A percentile compares a stretch with the other conserved stretches of the same genome.
phyloP scores from a whole-genome alignment of 1,284 basidiomycete genomes.

The Fistulinella cinereoalba region DNA sequence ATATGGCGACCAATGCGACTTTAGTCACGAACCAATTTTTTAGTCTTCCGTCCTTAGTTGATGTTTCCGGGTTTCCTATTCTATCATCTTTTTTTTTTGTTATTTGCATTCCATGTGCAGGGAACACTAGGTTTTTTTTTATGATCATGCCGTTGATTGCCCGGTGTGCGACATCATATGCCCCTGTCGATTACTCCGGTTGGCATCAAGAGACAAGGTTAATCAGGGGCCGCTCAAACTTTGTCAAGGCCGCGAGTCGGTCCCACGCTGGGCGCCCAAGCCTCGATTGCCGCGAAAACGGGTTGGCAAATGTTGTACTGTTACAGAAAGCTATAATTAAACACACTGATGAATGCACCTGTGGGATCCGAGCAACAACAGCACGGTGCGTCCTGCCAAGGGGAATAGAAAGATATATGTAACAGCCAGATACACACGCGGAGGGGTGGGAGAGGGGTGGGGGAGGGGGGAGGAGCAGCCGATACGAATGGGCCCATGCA shows the following conservation, averaged over 20 bases:
- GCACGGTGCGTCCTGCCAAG: slow-evolving; percentile 25
- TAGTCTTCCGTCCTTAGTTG: slow-evolving; percentile 12
- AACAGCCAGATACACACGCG: slow-evolving; percentile 25
- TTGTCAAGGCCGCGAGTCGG: too few relatives aligned
- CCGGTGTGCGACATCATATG: not conserved
- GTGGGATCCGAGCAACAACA: slow-evolving; percentile 34
- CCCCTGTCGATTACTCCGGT: slow-evolving; percentile 4
- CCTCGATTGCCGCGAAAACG: slow-evolving; percentile 9
- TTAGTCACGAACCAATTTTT: slow-evolving; percentile 57
- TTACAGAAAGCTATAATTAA: slow-evolving; percentile 40
- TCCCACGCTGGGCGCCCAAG: too few relatives aligned
- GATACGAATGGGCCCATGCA: slow-evolving; percentile 24
- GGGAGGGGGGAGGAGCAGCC: too few relatives aligned
- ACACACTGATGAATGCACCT: slow-evolving; percentile 28
- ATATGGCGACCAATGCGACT: slow-evolving; percentile 83
- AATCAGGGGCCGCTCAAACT: slow-evolving; percentile 11
- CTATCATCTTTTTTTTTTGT: not conserved
- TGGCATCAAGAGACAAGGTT: slow-evolving; percentile 5
- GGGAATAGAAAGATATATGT: slow-evolving; percentile 33
- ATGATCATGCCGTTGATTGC: slow-evolving; percentile 10
- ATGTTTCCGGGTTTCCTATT: not conserved
- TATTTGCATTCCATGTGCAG: slow-evolving; percentile 16
- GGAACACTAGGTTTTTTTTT: slow-evolving; percentile 11
- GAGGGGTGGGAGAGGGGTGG: too few relatives aligned
- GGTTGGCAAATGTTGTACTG: slow-evolving; percentile 25